Percentiles rank a stretch among this genome's conserved stretches.
phyloP scores from a whole-genome alignment of 352 stramenopile species.

The Elongisporangium undulatum region DNA sequence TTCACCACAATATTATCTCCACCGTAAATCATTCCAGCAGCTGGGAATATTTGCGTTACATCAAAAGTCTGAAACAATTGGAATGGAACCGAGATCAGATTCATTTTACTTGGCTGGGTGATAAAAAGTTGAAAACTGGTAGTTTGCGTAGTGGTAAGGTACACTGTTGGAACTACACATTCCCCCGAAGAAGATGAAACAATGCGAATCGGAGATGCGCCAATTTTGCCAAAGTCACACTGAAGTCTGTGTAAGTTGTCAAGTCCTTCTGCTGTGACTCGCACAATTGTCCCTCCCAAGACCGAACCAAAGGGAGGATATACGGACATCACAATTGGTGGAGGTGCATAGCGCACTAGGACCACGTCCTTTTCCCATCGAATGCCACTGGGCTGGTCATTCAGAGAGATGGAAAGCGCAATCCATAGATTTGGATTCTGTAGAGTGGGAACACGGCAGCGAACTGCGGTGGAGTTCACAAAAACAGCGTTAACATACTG shows the following conservation, averaged over 20 bases:
- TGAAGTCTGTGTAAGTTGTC: constrained; percentile 2
- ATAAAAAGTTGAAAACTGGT: not conserved
- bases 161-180: constrained; percentile 4
- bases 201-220: constrained; percentile 4
- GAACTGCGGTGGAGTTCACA: constrained; percentile 20
- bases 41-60: constrained; percentile 5
- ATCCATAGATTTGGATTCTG: constrained; percentile 20
- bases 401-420: constrained; percentile 19
- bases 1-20: constrained; percentile 14
- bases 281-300: constrained; percentile 15
- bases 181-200: constrained; percentile 3
- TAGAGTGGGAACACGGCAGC: constrained; percentile 22
- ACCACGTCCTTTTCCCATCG: constrained; percentile 6
- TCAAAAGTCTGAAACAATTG: not conserved
- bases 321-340: constrained; percentile 18
- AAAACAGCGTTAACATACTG: constrained; percentile 10
- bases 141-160: not conserved
- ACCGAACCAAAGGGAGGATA: constrained; percentile 9
- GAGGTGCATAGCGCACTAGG: constrained; percentile 23
- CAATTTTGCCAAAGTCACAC: constrained; percentile 9
- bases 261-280: constrained; percentile 13
- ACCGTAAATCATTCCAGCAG: constrained; percentile 10
- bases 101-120: not conserved
- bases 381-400: not conserved
- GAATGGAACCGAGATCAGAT: not conserved